phyloP scores from a whole-genome alignment of 495 filamentous ascomycete genomes.

The Penicillium coprophilum region DNA sequence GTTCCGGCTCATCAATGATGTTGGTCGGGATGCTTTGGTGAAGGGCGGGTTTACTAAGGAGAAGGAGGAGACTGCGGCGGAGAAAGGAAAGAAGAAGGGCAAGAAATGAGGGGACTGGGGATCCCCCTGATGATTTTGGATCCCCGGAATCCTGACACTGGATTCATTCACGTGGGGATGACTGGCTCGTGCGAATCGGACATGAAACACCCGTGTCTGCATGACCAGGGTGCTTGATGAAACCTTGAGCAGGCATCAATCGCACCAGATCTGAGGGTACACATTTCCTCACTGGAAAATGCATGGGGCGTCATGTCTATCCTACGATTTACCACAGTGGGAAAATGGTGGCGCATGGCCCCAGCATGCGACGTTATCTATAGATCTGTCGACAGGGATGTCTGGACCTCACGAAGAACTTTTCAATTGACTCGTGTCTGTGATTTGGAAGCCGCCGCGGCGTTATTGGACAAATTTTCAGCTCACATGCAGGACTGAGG shows the following conservation, averaged over 20 bases:
- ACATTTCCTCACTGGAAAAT: not conserved
- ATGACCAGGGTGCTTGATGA: constrained; percentile 6
- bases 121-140: not conserved
- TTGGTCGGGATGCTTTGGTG: constrained; percentile 81
- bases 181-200: not conserved
- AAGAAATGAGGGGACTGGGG: constrained; percentile 48
- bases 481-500: not conserved
- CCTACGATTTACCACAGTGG: not conserved
- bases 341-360: not conserved
- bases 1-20: constrained; percentile 85
- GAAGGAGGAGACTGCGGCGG: constrained; percentile 39
- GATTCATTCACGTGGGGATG: not conserved
- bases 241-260: constrained; percentile 10
- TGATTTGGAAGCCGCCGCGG: not conserved
- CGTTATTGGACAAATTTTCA: not conserved
- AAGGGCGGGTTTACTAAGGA: constrained; percentile 64
- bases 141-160: not conserved
- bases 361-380: not conserved
- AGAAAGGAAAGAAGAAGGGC: constrained; percentile 58
- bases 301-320: not conserved
- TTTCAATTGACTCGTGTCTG: not conserved
- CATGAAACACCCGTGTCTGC: constrained; percentile 2
- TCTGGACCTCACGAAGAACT: not conserved
- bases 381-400: not conserved
- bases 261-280: constrained; percentile 1